A percentile compares a stretch with the other conserved stretches of the same genome.
Conservation (phyloP, 2,329 filamentous ascomycete species). For the Talaromyces islandicus region DNA sequence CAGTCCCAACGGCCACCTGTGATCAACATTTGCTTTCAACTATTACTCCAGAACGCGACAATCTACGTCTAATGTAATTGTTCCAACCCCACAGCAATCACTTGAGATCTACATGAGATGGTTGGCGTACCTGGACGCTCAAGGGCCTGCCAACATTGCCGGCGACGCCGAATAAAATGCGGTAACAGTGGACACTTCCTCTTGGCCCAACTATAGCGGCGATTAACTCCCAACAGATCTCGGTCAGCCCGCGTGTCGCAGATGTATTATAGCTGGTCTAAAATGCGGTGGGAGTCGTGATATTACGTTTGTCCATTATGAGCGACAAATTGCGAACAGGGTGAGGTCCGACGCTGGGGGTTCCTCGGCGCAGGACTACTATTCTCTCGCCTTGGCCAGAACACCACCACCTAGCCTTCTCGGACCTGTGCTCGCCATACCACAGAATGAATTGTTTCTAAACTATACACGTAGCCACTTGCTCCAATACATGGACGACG, state of each 20-base stretch:
- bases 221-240: background rate
- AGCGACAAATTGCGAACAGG: background rate
- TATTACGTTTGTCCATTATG: constrained; percentile 3
- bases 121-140: constrained; percentile 1
- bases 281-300: background rate
- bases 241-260: background rate
- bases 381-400: constrained; percentile 32
- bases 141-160: background rate
- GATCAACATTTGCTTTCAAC: too few species aligned
- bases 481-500: background rate
- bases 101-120: background rate
- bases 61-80: background rate
- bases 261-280: background rate
- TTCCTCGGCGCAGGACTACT: constrained; percentile 25
- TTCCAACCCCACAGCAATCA: background rate
- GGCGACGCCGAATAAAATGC: constrained; percentile 3
- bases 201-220: background rate
- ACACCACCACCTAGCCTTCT: background rate
- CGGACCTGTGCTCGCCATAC: background rate
- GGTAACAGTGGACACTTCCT: background rate
- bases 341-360: background rate
- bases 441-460: background rate
- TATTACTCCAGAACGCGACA: too few species aligned
- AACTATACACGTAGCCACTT: constrained; percentile 1
- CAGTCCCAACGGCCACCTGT: too few species aligned